Evolutionary conservation across 2,329 filamentous ascomycete genomes (phyloP).

Genomic region (Monilinia fructicola): DNA sequence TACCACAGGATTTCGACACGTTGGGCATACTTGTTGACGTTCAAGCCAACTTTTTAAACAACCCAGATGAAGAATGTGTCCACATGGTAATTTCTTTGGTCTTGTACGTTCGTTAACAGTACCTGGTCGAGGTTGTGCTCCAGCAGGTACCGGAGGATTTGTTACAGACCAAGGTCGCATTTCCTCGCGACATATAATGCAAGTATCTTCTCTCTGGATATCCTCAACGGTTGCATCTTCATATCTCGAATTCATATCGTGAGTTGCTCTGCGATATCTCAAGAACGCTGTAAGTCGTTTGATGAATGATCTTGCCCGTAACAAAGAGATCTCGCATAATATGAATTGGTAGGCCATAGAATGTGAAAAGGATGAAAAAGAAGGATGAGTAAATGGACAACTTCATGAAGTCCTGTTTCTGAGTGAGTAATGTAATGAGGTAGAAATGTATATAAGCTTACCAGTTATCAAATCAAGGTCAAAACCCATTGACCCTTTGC

Average conservation of each 20-base stretch:
- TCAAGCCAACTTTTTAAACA: conserved; percentile 97
- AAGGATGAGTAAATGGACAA: conserved; percentile 86
- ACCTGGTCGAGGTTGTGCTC: conserved; percentile 33
- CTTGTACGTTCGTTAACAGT: conserved; percentile 76
- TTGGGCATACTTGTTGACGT: conserved; percentile 94
- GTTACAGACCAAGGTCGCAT: conserved; percentile 75
- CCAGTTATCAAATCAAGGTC: conserved; percentile 81
- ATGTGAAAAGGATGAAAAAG: conserved; percentile 88
- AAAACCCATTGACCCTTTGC: conserved; percentile 92
- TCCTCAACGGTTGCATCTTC: conserved; percentile 88
- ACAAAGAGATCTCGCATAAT: conserved; percentile 95
- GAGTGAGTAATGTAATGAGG: conserved; percentile 22
- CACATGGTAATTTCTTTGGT: conserved; percentile 94
- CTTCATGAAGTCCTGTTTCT: conserved; percentile 81
- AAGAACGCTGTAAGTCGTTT: conserved; percentile 87
- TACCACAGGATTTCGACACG: conserved; percentile 81
- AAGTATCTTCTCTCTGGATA: conserved; percentile 82
- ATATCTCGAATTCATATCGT: conserved; percentile 89
- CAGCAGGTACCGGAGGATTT: conserved; percentile 47
- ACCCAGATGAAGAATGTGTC: conserved; percentile 90
- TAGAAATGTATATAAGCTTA: conserved; percentile 44
- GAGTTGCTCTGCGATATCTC: conserved; percentile 85
- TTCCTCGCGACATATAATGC: conserved; percentile 95
- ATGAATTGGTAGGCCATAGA: conserved; percentile 94
- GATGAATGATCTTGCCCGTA: conserved; percentile 85